Evolutionary conservation across 345 rosid species (phyloP), one percentile per base, ranked within the genome.

Genomic region (Gossypium anomalum): DNA sequence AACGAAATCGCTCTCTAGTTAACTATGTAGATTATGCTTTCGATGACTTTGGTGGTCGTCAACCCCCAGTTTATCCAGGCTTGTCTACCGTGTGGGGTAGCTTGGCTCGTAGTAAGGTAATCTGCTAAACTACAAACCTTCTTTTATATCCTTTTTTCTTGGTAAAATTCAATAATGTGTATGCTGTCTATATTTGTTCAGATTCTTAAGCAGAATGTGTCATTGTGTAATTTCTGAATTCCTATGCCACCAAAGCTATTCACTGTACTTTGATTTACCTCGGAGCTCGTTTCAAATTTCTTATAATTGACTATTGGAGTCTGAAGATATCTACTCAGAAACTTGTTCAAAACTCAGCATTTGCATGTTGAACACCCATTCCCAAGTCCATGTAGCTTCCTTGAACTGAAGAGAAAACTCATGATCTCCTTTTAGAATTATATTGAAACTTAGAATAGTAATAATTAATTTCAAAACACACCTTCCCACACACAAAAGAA

Each of bases 11-110:
- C 71, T 93, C 88, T 82, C 93, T 95, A 69, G 97, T 93, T 77
- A 90, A 90, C 84, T 95, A 87, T 74, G 97, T 91, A 59, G 99
- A 95, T 87, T 91, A 85, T 83, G 93, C 96, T 77, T 95, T 95
- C 84, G 98, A 95, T 88, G 99, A 95, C 82, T 95, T 95, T 88
- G 99, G 97, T 72, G 97, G 99, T 78, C 94, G 91, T 80, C 99
- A 95, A 71, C 89, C 96, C 77, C 98, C 99, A 1, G 99, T 95
- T 75, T 95, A 95, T 85, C 97, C 99, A 58, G 99, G 99, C 73
- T 84, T 95, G 82, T 90, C 97, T 62, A 93, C 98, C 45, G 99
- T 95, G 53, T 95, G 98, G 98, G 98, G 99, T 72, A 95, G 99
- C 88, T 86, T 95, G 82, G 99, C 99, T 81, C 93, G 99, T 75